Percentiles rank a stretch among this genome's conserved stretches.
phyloP scores from a whole-genome alignment of 352 stramenopile genomes.

The Pythium biforme region DNA sequence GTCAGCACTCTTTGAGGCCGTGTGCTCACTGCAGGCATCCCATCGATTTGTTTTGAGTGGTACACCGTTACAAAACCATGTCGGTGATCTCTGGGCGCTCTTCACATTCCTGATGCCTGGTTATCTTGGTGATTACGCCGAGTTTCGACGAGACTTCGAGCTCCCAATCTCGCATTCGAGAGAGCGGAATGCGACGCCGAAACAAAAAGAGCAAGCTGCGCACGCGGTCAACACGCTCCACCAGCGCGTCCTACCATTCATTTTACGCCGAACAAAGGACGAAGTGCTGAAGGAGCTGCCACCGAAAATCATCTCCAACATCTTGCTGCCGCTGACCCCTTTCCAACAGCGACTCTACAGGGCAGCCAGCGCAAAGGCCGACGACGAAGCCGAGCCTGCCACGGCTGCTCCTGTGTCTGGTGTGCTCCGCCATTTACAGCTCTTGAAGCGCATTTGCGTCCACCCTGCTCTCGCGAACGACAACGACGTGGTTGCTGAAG shows the following conservation, averaged over 20 bases:
- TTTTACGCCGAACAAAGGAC: slow-evolving; percentile 96
- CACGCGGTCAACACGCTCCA: slow-evolving; percentile 93
- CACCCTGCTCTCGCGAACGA: slow-evolving; percentile 88
- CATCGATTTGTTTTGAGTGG: slow-evolving; percentile 95
- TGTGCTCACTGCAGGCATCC: slow-evolving; percentile 64
- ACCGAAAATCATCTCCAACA: slow-evolving; percentile 96
- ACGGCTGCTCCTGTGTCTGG: slow-evolving; percentile 16
- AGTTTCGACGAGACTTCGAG: slow-evolving; percentile 64
- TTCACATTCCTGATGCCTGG: slow-evolving; percentile 98
- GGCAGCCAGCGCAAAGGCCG: slow-evolving; percentile 1
- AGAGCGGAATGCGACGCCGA: slow-evolving; percentile 57
- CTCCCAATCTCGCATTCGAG: slow-evolving; percentile 59
- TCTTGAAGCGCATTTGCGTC: slow-evolving; percentile 94
- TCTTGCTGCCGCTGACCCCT: slow-evolving; percentile 87
- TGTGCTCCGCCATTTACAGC: slow-evolving; percentile 60
- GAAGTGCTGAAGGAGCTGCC: slow-evolving; percentile 96
- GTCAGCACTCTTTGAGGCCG: slow-evolving; percentile 85
- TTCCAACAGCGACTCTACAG: slow-evolving; percentile 89
- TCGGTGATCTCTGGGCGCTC: slow-evolving; percentile 95
- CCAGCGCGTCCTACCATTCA: slow-evolving; percentile 96
- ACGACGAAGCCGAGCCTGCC: neutral
- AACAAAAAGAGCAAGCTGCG: slow-evolving; percentile 74
- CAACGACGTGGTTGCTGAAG: slow-evolving; percentile 1
- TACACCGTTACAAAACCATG: slow-evolving; percentile 97
- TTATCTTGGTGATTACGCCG: slow-evolving; percentile 90